Conservation (phyloP, 2,329 filamentous ascomycete species). For the Clonostachys sp. region DNA sequence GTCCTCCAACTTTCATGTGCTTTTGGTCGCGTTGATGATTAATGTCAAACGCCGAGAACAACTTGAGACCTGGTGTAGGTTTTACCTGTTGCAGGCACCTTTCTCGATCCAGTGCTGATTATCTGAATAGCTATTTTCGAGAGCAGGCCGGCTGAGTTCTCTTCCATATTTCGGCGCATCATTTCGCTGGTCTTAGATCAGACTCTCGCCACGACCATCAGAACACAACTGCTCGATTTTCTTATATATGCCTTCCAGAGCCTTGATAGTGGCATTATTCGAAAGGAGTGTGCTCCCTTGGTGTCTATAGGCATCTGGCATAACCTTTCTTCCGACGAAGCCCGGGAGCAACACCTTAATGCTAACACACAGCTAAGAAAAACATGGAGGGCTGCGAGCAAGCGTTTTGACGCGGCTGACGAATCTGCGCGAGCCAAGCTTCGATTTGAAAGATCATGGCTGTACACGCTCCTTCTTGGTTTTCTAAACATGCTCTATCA, state of each 20-base stretch:
- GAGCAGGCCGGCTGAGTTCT: constrained; percentile 76
- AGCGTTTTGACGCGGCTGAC: constrained; percentile 84
- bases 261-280: constrained; percentile 79
- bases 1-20: constrained; percentile 85
- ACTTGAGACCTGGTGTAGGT: constrained; percentile 78
- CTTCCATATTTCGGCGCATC: constrained; percentile 81
- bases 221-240: constrained; percentile 83
- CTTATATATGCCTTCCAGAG: constrained; percentile 92
- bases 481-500: constrained; percentile 73
- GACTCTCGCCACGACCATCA: constrained; percentile 60
- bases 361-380: constrained; percentile 74
- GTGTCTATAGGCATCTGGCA: constrained; percentile 97
- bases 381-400: constrained; percentile 82
- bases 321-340: constrained; percentile 74
- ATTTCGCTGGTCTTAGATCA: constrained; percentile 79
- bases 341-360: constrained; percentile 69
- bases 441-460: constrained; percentile 89
- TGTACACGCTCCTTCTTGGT: constrained; percentile 80
- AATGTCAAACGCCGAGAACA: constrained; percentile 87
- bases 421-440: constrained; percentile 72
- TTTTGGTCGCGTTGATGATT: constrained; percentile 79
- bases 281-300: constrained; percentile 93
- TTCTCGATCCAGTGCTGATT: not conserved
- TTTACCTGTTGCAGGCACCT: not conserved
- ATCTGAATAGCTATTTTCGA: constrained; percentile 62